phyloP scores from a whole-genome alignment of 1,284 basidiomycete species.

The Cutaneotrichosporon sp. region DNA sequence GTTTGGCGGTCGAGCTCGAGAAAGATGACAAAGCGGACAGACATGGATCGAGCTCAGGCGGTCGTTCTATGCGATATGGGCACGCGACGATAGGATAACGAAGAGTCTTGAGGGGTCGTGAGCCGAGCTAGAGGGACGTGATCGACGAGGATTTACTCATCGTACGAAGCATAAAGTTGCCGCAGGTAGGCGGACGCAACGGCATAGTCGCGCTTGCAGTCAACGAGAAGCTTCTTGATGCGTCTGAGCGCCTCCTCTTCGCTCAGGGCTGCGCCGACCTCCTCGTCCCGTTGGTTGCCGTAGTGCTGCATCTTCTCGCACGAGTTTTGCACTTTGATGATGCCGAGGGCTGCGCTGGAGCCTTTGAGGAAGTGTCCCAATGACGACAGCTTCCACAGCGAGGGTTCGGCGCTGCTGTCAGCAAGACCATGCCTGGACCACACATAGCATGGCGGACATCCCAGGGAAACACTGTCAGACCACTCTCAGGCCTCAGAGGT shows the following conservation, averaged over 20 bases:
- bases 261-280: constrained; percentile 51
- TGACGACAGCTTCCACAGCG: constrained; percentile 56
- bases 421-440: no score
- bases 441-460: no score
- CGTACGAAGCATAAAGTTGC: constrained; percentile 48
- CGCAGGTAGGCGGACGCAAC: constrained; percentile 58
- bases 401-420: constrained; percentile 16
- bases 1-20: neutral
- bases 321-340: constrained; percentile 68
- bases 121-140: neutral
- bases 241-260: constrained; percentile 59
- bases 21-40: no score
- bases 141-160: neutral
- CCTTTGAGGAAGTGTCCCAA: constrained; percentile 93
- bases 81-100: no score
- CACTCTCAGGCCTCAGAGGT: no score
- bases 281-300: constrained; percentile 55
- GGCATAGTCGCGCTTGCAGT: constrained; percentile 58
- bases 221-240: constrained; percentile 56
- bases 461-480: no score
- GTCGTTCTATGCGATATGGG: neutral
- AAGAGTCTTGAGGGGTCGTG: no score
- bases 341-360: constrained; percentile 83
- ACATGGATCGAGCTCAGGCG: no score
- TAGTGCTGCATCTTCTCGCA: constrained; percentile 89